Base-by-base conservation (phyloP, 805 yeast genomes). In the Ogataea nitratoaversa region DNA sequence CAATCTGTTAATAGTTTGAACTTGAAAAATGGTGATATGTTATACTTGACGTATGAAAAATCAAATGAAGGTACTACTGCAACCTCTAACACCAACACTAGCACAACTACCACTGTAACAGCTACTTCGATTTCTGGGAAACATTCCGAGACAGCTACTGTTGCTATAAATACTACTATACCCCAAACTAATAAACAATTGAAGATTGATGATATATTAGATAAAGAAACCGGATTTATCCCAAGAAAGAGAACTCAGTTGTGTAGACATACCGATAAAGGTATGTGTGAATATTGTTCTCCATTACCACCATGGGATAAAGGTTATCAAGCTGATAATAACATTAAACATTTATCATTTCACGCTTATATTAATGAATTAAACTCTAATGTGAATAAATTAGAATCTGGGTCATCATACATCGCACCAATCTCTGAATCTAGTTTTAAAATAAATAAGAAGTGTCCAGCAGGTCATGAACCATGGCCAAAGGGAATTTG, bases 251-350 rank as follows among this genome's bases (percentile, higher is more conserved):
- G 68, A 47, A 76, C 87, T 1, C 52, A 60, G 2, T 66, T 89
- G 46, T 91, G 99, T 62, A 76, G 82, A 44, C 99, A 93, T 59
- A 84, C 91, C 3, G 91, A 82, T 29, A 83, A 82, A 52, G 99
- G 98, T 2, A 93, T 93, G 98, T 93, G 99, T 62, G 99, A 93
- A 56, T 88, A 89, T 58, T 93, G 98, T 60, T 79, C 95, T 25
- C 96, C 98, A 0, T 66, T 93, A 38, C 96, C 96, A 27, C 98
- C 99, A 2, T 93, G 91, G 87, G 96, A 93, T 60, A 73, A 72
- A 47, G 76, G 72, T 18, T 91, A 89, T 59, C 82, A 81, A 48
- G 76, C 76, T 36, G 82, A 79, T 46, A 70, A 89, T 46, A 79
- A 76, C 29, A 87, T 91, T 58, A 93, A 93, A 61, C 98, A 91